Evolutionary conservation across 345 rosid species (phyloP).

Genomic region (Euphorbia tirucalli): DNA sequence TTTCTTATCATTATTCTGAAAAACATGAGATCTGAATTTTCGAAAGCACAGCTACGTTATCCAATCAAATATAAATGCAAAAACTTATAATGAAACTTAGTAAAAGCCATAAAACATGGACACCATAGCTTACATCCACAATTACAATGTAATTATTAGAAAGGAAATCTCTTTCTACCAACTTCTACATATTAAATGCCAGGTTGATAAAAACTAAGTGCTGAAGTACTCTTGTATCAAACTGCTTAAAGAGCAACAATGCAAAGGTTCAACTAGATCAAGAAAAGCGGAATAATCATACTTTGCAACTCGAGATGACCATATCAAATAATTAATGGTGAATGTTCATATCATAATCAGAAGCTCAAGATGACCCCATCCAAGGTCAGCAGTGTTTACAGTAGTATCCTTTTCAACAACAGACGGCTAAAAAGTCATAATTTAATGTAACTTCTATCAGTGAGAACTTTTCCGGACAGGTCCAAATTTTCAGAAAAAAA

Average conservation of each 20-base stretch:
- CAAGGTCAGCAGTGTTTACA: not conserved
- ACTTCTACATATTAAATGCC: not conserved
- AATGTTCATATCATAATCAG: not conserved
- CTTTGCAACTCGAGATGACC: not conserved
- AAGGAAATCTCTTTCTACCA: not conserved
- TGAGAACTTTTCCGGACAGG: not conserved
- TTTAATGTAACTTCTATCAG: not conserved
- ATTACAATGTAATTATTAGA: not conserved
- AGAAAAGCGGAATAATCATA: not conserved
- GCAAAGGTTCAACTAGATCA: not conserved
- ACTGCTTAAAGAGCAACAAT: not conserved
- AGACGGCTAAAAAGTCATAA: too few species aligned
- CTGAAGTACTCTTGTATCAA: not conserved
- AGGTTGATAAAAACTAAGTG: not conserved
- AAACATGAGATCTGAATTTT: not conserved
- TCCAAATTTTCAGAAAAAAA: not conserved
- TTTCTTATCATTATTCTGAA: not conserved
- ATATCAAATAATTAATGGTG: not conserved
- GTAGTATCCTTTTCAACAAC: not conserved
- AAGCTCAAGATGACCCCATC: not conserved
- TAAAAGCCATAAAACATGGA: not conserved
- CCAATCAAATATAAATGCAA: not conserved
- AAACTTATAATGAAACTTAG: not conserved
- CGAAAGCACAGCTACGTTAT: not conserved
- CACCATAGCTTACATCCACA: not conserved